A percentile compares a stretch with the other conserved stretches of the same genome.
Evolutionary conservation across 768 basidiomycete species (phyloP).

Genomic region (Lactarius psammicola): DNA sequence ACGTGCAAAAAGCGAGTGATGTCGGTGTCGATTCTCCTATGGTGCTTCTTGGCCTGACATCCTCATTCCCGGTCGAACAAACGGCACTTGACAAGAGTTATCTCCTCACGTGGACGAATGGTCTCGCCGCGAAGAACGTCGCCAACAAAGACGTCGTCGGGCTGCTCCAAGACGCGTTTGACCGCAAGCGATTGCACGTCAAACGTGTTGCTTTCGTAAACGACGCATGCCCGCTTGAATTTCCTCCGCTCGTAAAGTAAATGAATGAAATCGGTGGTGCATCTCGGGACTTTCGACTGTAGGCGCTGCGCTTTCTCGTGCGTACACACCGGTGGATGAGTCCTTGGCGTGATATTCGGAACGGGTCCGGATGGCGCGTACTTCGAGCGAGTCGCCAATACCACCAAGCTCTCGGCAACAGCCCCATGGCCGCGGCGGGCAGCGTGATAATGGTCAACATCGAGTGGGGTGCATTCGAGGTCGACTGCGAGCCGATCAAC

Average conservation of each 20-base stretch:
- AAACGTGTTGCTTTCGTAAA: constrained; percentile 93
- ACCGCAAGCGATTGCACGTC: constrained; percentile 89
- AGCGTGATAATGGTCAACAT: constrained; percentile 94
- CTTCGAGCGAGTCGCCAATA: constrained; percentile 81
- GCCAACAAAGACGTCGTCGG: constrained; percentile 86
- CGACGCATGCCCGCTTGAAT: constrained; percentile 58
- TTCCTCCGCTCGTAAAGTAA: not conserved
- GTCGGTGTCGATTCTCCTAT: constrained; percentile 38
- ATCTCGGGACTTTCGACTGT: constrained; percentile 63
- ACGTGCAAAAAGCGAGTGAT: constrained; percentile 29
- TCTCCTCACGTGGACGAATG: constrained; percentile 95
- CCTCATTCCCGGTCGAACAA: constrained; percentile 97
- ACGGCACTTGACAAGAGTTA: constrained; percentile 88
- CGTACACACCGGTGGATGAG: constrained; percentile 91
- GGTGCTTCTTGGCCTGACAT: constrained; percentile 84
- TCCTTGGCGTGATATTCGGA: constrained; percentile 91
- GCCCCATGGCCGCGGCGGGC: constrained; percentile 54
- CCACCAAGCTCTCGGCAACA: constrained; percentile 82
- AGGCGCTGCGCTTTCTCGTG: constrained; percentile 87
- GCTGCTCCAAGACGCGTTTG: constrained; percentile 88
- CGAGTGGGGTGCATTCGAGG: constrained; percentile 96
- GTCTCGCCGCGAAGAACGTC: constrained; percentile 89
- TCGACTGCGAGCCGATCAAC: constrained; percentile 94
- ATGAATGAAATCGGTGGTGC: not conserved
- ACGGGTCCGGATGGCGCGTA: constrained; percentile 99